Base-by-base conservation (phyloP, 73 alveolate genomes). In the Symbiodinium natans region DNA sequence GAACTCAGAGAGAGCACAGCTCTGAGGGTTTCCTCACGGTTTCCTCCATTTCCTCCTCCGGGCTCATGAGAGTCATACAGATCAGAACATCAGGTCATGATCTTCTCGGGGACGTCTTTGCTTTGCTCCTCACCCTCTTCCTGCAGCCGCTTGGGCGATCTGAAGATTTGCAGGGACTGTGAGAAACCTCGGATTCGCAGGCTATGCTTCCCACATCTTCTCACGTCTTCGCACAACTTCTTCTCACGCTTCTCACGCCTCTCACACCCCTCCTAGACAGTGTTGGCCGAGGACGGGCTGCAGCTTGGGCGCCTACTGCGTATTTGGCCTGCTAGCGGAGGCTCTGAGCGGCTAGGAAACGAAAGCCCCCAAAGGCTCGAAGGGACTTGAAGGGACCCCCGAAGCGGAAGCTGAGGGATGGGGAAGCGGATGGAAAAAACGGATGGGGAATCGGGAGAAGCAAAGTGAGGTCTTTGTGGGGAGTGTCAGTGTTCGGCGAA, bases 291-390 rank as follows among this genome's bases (percentile, higher is more conserved):
- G 96, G 96, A 90, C 87, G 9, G 23, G 42, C 48, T 90, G 96
- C 96, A 90, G 96, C 77, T 63, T 90, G 96, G 38, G 74, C 40
- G 96, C 96, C 31, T 90, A 90, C 77, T 71, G 88, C 77, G 73
- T 77, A 2, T 90, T 90, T 31, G 96, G 96, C 17, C 43, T 63
- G 54, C 48, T 90, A 52, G 83, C 96, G 3, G 96, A 90, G 75
- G 88, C 73, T 15, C 7, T 13, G 36, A 46, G 59, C 21, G 0
- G 40, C 38, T n/a, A 56, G 15, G 74, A 11, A 43, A 43, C 11
- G 11, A 8, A n/a, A n/a, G n/a, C 13, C n/a, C 56, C 19, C 56
- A 43, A 43, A 11, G 56, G 59, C 59, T 13, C 5, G 59, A 46
- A 21, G 59, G 17, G 17, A 21, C 59, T 19, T 46, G 17, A 46